Evolutionary conservation across 768 basidiomycete genomes (phyloP).

Genomic region (Astraeus odoratus): DNA sequence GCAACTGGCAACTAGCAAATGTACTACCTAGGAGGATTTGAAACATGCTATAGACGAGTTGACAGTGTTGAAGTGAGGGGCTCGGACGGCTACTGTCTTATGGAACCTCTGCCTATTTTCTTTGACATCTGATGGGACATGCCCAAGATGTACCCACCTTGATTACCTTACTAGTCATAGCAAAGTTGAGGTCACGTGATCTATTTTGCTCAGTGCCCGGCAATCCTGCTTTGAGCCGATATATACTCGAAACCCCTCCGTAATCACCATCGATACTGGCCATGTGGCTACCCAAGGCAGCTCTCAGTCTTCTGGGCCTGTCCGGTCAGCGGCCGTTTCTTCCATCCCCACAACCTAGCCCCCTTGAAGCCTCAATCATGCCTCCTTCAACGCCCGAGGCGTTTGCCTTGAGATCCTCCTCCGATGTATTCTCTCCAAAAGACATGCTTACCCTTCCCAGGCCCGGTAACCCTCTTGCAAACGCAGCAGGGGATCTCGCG

Average conservation of each 20-base stretch:
- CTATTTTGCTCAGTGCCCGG: too few relatives aligned
- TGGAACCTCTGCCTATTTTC: too few relatives aligned
- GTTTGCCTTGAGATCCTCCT: constrained; percentile 54
- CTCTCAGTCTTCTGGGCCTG: constrained; percentile 47
- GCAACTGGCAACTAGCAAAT: too few relatives aligned
- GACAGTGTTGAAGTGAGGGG: too few relatives aligned
- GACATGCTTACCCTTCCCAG: constrained; percentile 65
- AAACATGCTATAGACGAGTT: too few relatives aligned
- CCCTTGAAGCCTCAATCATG: constrained; percentile 21
- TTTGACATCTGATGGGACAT: too few relatives aligned
- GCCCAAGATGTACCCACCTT: too few relatives aligned
- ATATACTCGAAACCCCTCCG: background rate
- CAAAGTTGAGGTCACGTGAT: background rate
- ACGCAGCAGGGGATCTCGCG: constrained; percentile 60
- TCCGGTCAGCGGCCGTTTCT: constrained; percentile 46
- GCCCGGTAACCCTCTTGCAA: constrained; percentile 61
- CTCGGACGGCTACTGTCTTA: too few relatives aligned
- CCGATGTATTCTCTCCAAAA: constrained; percentile 61
- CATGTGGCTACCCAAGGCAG: constrained; percentile 38
- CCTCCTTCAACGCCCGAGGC: constrained; percentile 19
- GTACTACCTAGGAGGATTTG: too few relatives aligned
- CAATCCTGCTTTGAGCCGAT: too few relatives aligned
- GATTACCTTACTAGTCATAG: too few relatives aligned
- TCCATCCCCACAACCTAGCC: background rate
- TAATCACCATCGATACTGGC: constrained; percentile 7